Evolutionary conservation across 208 protist species (phyloP), one percentile per base, ranked within the genome.

Genomic region (Angomonas desouzai): DNA sequence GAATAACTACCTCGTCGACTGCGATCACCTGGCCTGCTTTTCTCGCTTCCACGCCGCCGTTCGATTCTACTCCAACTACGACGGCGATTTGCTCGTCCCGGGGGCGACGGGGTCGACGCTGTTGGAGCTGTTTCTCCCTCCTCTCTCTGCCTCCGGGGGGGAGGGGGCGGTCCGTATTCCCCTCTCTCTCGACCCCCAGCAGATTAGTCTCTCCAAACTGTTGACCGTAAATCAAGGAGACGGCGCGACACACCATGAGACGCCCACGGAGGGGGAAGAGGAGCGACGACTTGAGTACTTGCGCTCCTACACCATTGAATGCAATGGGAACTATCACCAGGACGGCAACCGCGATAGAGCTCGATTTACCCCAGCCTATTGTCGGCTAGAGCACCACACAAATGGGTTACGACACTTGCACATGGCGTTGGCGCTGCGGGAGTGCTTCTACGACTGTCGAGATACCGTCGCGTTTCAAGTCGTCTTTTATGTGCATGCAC

Each of bases 401-500:
- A 40, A 13, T 40, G 13, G 6, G 9, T 13, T 40, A 6, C 36
- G 36, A 18, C 9, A 18, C 13, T 13, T 40, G 6, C 36, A 40
- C 36, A 40, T 40, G 36, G 36, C 36, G 9, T 13, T 40, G 6
- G 6, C 9, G 9, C 36, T 40, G 6, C 36, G 36, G 36, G 36
- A 40, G 36, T 40, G 9, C 9, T 40, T 40, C 13, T 13, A 18
- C 6, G 9, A 40, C 9, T 13, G 13, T 18, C 6, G 13, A 40
- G 36, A 40, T 13, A 18, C 36, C 9, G 13, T 40, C 13, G n/a
- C 4, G n/a, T 51, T 51, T 51, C 20, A 13, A 23, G 45, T 51
- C n/a, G 20, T 51, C 20, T 51, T 51, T 51, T 51, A 51, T 51
- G 45, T 51, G 9, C 45, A 51, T 16, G 20, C 45, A 27, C 10